Conservation (phyloP, 805 yeast species). For the Dipodascopsis uninucleata region DNA sequence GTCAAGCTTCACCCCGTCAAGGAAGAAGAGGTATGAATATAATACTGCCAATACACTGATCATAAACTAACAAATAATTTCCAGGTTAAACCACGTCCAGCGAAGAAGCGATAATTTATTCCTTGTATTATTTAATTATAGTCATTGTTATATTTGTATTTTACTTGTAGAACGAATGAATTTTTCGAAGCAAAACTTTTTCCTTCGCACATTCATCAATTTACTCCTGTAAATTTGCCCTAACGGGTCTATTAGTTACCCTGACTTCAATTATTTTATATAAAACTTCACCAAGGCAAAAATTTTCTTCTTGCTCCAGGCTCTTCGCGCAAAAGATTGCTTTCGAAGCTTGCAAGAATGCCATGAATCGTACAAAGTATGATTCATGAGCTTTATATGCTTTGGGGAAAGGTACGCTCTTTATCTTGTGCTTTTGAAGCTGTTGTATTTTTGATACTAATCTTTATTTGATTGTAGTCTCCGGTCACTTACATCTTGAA, state of each 20-base stretch:
- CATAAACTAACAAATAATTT: not conserved
- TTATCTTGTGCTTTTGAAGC: not conserved
- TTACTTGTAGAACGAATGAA: too few species aligned
- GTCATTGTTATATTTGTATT: too few species aligned
- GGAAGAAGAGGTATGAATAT: slow-evolving; percentile 64
- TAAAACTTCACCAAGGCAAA: not conserved
- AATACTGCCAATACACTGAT: not conserved
- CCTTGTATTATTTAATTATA: too few species aligned
- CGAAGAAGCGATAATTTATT: slow-evolving; percentile 8
- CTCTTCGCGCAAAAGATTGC: slow-evolving; percentile 34
- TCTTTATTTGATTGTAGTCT: slow-evolving; percentile 29
- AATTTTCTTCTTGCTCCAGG: slow-evolving; percentile 1
- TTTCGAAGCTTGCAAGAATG: slow-evolving; percentile 37
- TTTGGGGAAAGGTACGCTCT: slow-evolving; percentile 37
- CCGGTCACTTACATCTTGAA: too few species aligned
- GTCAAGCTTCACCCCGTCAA: slow-evolving; percentile 79
- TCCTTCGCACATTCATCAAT: too few species aligned
- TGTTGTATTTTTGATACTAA: not conserved
- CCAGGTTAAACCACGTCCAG: slow-evolving; percentile 15
- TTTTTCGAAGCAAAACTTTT: too few species aligned
- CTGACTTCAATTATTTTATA: not conserved
- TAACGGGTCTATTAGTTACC: not conserved
- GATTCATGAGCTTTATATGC: slow-evolving; percentile 24
- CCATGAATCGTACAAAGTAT: slow-evolving; percentile 11
- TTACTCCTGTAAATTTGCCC: not conserved